A percentile compares a stretch with the other conserved stretches of the same genome.
These are phyloP conservation scores for Penicillium atrosanguineum DNA, from an alignment of 495 filamentous ascomycete species.

Conservation along the genomic window DNA sequence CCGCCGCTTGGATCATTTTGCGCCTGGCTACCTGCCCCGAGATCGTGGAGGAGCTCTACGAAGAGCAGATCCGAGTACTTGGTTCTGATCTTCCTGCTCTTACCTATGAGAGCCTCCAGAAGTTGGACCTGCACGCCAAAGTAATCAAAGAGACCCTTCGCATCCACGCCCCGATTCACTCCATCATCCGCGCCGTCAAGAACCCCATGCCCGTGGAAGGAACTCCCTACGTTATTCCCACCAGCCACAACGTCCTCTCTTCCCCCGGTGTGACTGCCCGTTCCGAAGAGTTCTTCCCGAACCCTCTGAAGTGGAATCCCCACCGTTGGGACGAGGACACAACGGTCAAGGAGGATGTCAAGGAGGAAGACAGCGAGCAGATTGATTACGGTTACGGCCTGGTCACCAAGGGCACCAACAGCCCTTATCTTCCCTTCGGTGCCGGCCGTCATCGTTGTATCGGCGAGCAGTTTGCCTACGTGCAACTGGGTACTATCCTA, in stretches of 20 bases:
- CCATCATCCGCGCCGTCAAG: constrained; percentile 60
- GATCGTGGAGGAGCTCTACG: constrained; percentile 56
- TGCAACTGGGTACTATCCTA: constrained; percentile 48
- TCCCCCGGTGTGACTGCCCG: constrained; percentile 50
- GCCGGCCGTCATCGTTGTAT: constrained; percentile 57
- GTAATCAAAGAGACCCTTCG: constrained; percentile 62
- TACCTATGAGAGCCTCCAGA: constrained; percentile 52
- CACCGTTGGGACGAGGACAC: constrained; percentile 49
- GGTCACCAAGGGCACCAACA: constrained; percentile 51
- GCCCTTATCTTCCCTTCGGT: constrained; percentile 56
- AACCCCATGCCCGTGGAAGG: constrained; percentile 52
- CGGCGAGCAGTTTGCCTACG: constrained; percentile 56
- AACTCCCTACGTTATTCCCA: constrained; percentile 46
- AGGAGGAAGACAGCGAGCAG: constrained; percentile 42
- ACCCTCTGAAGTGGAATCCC: constrained; percentile 49
- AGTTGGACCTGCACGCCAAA: constrained; percentile 54
- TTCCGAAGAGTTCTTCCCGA: constrained; percentile 42
- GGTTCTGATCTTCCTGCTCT: constrained; percentile 51
- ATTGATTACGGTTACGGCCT: constrained; percentile 49
- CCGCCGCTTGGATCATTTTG: constrained; percentile 59
- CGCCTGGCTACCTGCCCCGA: constrained; percentile 55
- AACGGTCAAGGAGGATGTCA: constrained; percentile 22
- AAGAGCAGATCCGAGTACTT: constrained; percentile 52
- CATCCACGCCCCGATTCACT: constrained; percentile 63
- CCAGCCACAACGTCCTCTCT: constrained; percentile 47